Base-by-base conservation (phyloP, 2,329 filamentous ascomycete genomes). In the Fusarium incarnatum region DNA sequence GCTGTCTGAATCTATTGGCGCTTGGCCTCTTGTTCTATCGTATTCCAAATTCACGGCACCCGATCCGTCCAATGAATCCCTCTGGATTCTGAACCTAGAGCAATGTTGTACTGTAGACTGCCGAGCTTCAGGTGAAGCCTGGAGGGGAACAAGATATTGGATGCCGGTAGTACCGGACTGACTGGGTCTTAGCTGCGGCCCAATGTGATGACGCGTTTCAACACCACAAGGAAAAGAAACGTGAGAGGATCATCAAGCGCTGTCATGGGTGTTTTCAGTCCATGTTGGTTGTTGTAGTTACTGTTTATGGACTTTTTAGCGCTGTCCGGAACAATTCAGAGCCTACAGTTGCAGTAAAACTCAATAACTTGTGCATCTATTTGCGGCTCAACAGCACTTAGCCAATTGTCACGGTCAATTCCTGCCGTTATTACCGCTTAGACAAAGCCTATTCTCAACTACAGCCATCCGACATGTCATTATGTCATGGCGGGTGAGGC, bases 131-230 rank as follows among this genome's bases (percentile, higher is more conserved):
- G 68, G 69, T 72, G 52, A 52, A 61, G 25, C 27, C 10, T 12
- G 18, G 20, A 48, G 18, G 27, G 32, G 28, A 40, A 56, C 53
- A 37, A 60, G 53, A 55, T 27, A 60, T 34, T 56, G 44, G 55
- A 56, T 73, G 73, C 73, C 68, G 73, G 34, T 50, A 56, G 20
- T 69, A 69, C 73, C 72, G 69, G 50, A 53, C 66, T 72, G 56
- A 42, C 66, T 72, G 56, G 67, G 71, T 53, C 62, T 53, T 30
- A 48, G 52, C 70, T 71, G 73, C 66, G 64, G 71, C 64, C 61
- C 66, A 75, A 60, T 60, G 32, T 61, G 73, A 70, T 74, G 72
- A 74, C 72, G 72, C 72, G 72, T 74, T 68, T 48, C 56, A 49
- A 41, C 60, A 50, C 67, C 48, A 55, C 37, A 37, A 30, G 20